Evolutionary conservation across 768 basidiomycete species (phyloP).

Genomic region (Rhizopogon roseolus): DNA sequence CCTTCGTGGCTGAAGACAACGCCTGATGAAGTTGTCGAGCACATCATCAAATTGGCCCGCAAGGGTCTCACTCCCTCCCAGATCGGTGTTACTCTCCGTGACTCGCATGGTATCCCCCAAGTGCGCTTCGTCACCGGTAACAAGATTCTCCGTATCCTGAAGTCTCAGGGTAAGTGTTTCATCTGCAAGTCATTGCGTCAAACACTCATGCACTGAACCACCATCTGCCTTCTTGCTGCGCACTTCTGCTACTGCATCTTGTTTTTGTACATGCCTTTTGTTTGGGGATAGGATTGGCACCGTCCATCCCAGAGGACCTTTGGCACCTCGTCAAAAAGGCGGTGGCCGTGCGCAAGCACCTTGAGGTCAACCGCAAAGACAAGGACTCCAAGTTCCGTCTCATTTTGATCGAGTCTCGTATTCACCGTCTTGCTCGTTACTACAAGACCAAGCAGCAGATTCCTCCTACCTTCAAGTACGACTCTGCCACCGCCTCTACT

Average conservation of each 20-base stretch:
- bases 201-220: constrained; percentile 20
- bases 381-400: constrained; percentile 97
- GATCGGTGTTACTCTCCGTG: constrained; percentile 96
- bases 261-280: constrained; percentile 32
- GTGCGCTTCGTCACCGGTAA: constrained; percentile 98
- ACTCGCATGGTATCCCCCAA: constrained; percentile 97
- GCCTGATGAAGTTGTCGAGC: constrained; percentile 91
- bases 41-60: constrained; percentile 95
- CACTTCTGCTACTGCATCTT: constrained; percentile 3
- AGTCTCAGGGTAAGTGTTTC: constrained; percentile 74
- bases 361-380: constrained; percentile 97
- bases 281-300: constrained; percentile 85
- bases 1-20: constrained; percentile 97
- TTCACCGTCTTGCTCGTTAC: constrained; percentile 96
- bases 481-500: constrained; percentile 91
- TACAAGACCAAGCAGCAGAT: constrained; percentile 99
- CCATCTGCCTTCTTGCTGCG: neutral
- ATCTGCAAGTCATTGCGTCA: neutral
- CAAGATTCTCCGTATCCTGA: constrained; percentile 98
- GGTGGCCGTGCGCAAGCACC: constrained; percentile 97
- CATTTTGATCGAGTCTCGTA: constrained; percentile 98
- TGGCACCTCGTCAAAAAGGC: constrained; percentile 99
- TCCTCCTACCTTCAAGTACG: constrained; percentile 97
- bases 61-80: constrained; percentile 98
- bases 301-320: constrained; percentile 97